Percentiles rank a stretch among this genome's conserved stretches.
phyloP scores from a whole-genome alignment of 495 filamentous ascomycete genomes.

The Hyaloscypha bicolor region DNA sequence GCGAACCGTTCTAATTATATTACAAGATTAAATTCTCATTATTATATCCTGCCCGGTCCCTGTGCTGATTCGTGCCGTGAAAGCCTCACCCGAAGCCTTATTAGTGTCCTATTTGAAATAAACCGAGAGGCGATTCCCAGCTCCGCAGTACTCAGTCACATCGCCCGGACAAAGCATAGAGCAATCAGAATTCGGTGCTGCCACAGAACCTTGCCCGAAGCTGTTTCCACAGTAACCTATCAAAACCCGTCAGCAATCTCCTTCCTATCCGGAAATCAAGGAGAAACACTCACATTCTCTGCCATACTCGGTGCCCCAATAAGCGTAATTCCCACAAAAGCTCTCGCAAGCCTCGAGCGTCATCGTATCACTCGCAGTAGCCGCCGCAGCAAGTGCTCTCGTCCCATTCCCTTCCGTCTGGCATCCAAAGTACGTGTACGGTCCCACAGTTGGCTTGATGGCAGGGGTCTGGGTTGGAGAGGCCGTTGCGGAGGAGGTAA shows the following conservation, averaged over 20 bases:
- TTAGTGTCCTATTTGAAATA: slow-evolving; percentile 1
- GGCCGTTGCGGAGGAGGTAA: neutral
- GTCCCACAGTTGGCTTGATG: slow-evolving; percentile 16
- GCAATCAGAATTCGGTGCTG: slow-evolving; percentile 49
- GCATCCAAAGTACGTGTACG: slow-evolving; percentile 22
- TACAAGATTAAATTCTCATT: too few relatives aligned
- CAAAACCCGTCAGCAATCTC: neutral
- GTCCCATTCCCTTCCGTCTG: slow-evolving; percentile 41
- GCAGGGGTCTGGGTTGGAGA: slow-evolving; percentile 16
- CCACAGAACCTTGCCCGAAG: slow-evolving; percentile 41
- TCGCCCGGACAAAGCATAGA: slow-evolving; percentile 58
- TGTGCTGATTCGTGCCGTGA: too few relatives aligned
- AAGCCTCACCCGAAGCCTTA: too few relatives aligned
- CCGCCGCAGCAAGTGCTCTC: slow-evolving; percentile 29
- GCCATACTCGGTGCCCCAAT: slow-evolving; percentile 52
- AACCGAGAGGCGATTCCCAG: slow-evolving; percentile 43
- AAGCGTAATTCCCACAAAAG: slow-evolving; percentile 49
- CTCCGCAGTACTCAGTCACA: slow-evolving; percentile 57
- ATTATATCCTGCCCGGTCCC: too few relatives aligned
- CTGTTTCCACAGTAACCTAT: slow-evolving; percentile 42
- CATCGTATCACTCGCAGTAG: slow-evolving; percentile 51
- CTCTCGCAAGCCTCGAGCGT: slow-evolving; percentile 49
- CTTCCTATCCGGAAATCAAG: neutral
- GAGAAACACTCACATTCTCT: slow-evolving; percentile 44
- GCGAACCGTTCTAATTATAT: too few relatives aligned